Evolutionary conservation across 495 filamentous ascomycete genomes (phyloP).

Genomic region (Penicillium manginii): DNA sequence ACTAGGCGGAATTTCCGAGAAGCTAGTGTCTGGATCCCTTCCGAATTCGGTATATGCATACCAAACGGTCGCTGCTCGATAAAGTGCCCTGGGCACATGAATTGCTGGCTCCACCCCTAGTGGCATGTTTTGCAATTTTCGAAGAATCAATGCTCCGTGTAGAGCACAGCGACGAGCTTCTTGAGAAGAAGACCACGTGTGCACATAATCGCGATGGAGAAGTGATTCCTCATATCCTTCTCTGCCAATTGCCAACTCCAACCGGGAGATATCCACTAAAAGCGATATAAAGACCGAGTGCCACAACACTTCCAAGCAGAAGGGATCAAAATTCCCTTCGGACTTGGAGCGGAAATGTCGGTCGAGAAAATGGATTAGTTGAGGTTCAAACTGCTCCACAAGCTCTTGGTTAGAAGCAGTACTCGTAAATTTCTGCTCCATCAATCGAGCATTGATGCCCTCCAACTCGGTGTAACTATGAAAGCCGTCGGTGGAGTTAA

Average conservation of each 20-base stretch:
- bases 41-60: conserved; percentile 17
- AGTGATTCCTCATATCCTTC: conserved; percentile 25
- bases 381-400: conserved; percentile 5
- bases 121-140: conserved; percentile 16
- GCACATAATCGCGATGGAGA: conserved; percentile 11
- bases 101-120: conserved; percentile 24
- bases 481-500: conserved; percentile 1
- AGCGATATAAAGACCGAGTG: conserved; percentile 37
- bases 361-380: conserved; percentile 9
- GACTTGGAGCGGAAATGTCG: not conserved
- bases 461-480: conserved; percentile 10
- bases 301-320: conserved; percentile 35
- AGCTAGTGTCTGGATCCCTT: not conserved
- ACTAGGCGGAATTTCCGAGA: not conserved
- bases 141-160: conserved; percentile 25
- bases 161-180: conserved; percentile 23
- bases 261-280: conserved; percentile 30
- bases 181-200: conserved; percentile 20
- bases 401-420: not conserved
- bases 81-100: conserved; percentile 23
- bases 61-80: conserved; percentile 21
- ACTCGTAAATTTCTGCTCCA: conserved; percentile 3
- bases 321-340: conserved; percentile 16
- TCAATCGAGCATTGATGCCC: conserved; percentile 2
- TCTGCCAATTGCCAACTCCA: conserved; percentile 31